Evolutionary conservation across 805 yeast species (phyloP).

Genomic region (Hanseniaspora thailandica): DNA sequence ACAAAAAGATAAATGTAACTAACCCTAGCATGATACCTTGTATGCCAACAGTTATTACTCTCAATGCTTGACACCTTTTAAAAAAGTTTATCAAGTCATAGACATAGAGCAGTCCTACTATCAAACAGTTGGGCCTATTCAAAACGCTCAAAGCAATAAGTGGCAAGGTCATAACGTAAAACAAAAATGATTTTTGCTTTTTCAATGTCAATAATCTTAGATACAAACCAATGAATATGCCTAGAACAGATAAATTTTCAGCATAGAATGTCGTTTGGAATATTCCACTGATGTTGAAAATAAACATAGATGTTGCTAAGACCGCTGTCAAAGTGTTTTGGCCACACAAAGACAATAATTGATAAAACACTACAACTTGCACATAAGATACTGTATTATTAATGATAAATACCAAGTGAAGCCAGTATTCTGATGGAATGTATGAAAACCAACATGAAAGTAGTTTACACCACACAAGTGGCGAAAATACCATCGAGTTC

Average conservation of each 20-base stretch:
- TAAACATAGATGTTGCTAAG: background rate
- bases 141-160: conserved; percentile 1
- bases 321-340: background rate
- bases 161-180: background rate
- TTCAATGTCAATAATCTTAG: background rate
- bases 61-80: background rate
- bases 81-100: background rate
- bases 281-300: conserved; percentile 4
- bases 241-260: conserved; percentile 1
- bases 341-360: background rate
- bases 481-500: conserved; percentile 10
- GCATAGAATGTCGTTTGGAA: conserved; percentile 9
- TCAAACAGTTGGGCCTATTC: conserved; percentile 5
- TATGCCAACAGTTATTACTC: background rate
- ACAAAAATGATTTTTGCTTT: background rate
- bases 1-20: background rate
- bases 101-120: background rate
- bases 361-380: background rate
- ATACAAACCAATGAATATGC: background rate
- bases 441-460: background rate
- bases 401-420: background rate
- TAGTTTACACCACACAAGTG: conserved; percentile 1
- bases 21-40: background rate
- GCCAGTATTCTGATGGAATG: background rate
- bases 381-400: background rate